Evolutionary conservation across 2,329 filamentous ascomycete species (phyloP).

Genomic region (Aurifilum marmelostoma): DNA sequence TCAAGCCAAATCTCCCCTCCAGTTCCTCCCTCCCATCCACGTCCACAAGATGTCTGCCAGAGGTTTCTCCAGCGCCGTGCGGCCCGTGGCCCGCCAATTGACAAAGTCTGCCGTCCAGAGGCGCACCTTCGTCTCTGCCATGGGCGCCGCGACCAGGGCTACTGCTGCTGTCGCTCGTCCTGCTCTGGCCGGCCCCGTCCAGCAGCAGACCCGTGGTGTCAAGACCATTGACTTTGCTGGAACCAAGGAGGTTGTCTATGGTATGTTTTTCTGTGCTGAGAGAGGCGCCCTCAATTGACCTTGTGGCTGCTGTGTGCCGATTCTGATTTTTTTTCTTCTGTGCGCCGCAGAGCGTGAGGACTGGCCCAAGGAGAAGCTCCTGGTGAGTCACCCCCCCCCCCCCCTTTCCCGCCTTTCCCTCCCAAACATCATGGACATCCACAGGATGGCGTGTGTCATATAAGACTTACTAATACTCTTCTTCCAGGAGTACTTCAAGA

Average conservation of each 20-base stretch:
- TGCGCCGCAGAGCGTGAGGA: constrained; percentile 82
- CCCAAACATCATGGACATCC: constrained; percentile 29
- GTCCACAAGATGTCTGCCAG: constrained; percentile 70
- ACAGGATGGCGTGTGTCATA: constrained; percentile 10
- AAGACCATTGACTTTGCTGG: constrained; percentile 99
- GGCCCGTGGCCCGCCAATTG: constrained; percentile 67
- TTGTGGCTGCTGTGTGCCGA: constrained; percentile 17
- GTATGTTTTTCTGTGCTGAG: constrained; percentile 52
- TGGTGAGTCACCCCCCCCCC: constrained; percentile 63
- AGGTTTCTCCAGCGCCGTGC: constrained; percentile 70
- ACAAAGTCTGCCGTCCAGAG: constrained; percentile 62
- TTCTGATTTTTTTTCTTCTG: constrained; percentile 8
- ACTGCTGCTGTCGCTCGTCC: constrained; percentile 53
- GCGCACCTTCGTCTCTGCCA: constrained; percentile 65
- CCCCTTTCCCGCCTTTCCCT: constrained; percentile 3
- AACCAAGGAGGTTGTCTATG: constrained; percentile 90
- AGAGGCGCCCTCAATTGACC: constrained; percentile 18
- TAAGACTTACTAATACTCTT: constrained; percentile 20
- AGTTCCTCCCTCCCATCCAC: constrained; percentile 36
- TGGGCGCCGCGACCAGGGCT: constrained; percentile 55
- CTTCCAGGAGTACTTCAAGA: constrained; percentile 94
- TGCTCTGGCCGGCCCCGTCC: constrained; percentile 50
- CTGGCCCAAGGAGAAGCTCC: constrained; percentile 98
- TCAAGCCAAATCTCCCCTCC: constrained; percentile 37
- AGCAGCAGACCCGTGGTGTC: constrained; percentile 77